Conservation (phyloP, 2,329 filamentous ascomycete species). For the Aspergillus alliaceus region DNA sequence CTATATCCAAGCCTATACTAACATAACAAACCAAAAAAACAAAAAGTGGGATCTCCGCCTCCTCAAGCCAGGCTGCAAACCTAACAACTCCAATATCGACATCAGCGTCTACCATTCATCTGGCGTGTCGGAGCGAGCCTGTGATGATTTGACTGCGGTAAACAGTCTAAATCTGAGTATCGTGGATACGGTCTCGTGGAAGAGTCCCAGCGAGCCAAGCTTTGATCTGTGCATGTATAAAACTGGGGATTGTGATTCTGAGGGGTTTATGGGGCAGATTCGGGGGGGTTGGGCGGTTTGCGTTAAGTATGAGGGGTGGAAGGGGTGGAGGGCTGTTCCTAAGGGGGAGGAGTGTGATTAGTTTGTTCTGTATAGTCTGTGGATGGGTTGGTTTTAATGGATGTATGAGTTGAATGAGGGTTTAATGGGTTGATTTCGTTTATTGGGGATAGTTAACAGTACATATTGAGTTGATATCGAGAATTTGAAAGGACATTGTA, state of each 20-base stretch:
- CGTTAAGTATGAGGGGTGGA: slow-evolving; percentile 21
- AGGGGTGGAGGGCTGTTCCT: slow-evolving; percentile 22
- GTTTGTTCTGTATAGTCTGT: background rate
- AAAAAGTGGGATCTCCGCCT: slow-evolving; percentile 32
- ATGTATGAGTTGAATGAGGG: no score
- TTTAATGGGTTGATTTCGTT: no score
- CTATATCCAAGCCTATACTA: background rate
- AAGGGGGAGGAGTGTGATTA: slow-evolving; percentile 3
- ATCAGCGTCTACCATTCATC: slow-evolving; percentile 21
- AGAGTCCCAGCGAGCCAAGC: slow-evolving; percentile 17
- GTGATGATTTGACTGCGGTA: slow-evolving; percentile 7
- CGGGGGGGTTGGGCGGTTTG: slow-evolving; percentile 26
- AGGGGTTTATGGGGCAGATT: slow-evolving; percentile 11
- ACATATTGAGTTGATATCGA: no score
- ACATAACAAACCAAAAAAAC: slow-evolving; percentile 5
- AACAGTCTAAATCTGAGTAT: background rate
- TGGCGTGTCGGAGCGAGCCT: slow-evolving; percentile 10
- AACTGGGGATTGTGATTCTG: slow-evolving; percentile 11
- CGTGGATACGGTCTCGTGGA: slow-evolving; percentile 27
- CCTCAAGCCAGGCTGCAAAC: slow-evolving; percentile 30
- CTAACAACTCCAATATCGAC: slow-evolving; percentile 17
- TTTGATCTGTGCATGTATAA: slow-evolving; percentile 26
- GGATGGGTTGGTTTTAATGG: no score
- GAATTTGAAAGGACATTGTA: no score
- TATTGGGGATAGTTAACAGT: no score